Percentiles rank a stretch among this genome's conserved stretches.
Conservation (phyloP, 768 basidiomycete species). For the Phanerochaete carnosa region DNA sequence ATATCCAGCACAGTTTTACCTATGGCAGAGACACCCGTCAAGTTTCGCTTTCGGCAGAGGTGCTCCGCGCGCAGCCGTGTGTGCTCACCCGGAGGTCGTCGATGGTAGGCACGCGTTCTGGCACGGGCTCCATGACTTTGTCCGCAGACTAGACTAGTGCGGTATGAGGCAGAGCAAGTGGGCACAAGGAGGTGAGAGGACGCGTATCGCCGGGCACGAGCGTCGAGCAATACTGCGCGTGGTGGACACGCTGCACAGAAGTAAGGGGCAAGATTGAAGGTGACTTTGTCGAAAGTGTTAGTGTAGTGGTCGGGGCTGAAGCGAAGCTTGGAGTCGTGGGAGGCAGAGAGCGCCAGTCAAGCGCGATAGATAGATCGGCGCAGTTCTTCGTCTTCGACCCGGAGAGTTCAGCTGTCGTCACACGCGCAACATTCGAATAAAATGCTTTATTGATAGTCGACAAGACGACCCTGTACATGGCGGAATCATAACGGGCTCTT, state of each 20-base stretch:
- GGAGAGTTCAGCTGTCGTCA: no score
- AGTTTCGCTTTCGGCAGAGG: background rate
- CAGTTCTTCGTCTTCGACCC: no score
- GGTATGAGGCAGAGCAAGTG: no score
- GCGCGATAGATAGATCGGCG: no score
- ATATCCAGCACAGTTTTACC: conserved; percentile 81
- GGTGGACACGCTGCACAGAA: background rate
- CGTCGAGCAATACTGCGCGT: background rate
- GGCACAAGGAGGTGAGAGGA: background rate
- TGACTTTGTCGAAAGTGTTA: no score
- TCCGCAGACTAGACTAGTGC: background rate
- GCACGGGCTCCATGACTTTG: background rate
- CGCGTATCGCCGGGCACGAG: background rate
- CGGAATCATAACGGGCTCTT: background rate
- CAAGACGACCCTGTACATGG: background rate
- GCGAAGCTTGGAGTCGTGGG: no score
- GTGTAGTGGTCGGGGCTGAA: no score
- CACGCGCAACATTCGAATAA: background rate
- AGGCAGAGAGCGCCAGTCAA: no score
- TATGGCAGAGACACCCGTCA: conserved; percentile 14
- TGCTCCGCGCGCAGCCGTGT: background rate
- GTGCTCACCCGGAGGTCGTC: conserved; percentile 28
- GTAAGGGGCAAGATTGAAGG: no score
- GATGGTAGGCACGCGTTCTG: conserved; percentile 23
- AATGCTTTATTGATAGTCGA: background rate